These are phyloP conservation scores for Nectriaceae sp. DNA, from an alignment of 2,329 filamentous ascomycete species.

Conservation along the genomic window DNA sequence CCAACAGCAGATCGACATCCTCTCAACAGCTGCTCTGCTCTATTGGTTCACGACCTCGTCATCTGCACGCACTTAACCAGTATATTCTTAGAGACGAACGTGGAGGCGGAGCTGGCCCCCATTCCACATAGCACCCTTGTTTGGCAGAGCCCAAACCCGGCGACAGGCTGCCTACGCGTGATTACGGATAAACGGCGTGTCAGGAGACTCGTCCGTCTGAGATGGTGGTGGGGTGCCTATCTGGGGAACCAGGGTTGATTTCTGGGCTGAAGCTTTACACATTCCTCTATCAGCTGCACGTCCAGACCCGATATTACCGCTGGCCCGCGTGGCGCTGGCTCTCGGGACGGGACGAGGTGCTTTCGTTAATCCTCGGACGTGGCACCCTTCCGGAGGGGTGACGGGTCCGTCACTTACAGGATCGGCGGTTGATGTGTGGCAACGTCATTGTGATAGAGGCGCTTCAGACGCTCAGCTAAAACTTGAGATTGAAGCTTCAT, in stretches of 20 bases:
- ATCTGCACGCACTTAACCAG: slow-evolving; percentile 9
- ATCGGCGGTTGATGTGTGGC: slow-evolving; percentile 11
- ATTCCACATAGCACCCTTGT: slow-evolving; percentile 2
- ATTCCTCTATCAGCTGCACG: slow-evolving; percentile 9
- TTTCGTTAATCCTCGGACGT: not conserved
- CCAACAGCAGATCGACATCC: slow-evolving; percentile 19
- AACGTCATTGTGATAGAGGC: slow-evolving; percentile 20
- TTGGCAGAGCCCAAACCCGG: not conserved
- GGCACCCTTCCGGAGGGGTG: slow-evolving; percentile 3
- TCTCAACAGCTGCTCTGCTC: slow-evolving; percentile 6
- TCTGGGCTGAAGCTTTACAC: slow-evolving; percentile 1
- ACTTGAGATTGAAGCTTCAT: too few species aligned
- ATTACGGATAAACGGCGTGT: not conserved
- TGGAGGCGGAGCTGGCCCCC: not conserved
- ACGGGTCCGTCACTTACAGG: slow-evolving; percentile 13
- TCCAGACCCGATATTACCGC: slow-evolving; percentile 5
- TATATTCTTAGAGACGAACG: slow-evolving; percentile 2
- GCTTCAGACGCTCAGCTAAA: slow-evolving; percentile 8
- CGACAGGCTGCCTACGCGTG: slow-evolving; percentile 4
- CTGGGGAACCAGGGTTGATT: slow-evolving; percentile 8
- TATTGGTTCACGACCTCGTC: slow-evolving; percentile 13
- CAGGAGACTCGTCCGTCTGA: slow-evolving; percentile 1
- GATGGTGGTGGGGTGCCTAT: slow-evolving; percentile 3
- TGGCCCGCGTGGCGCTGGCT: slow-evolving; percentile 1
- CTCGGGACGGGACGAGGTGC: slow-evolving; percentile 9